Conservation (phyloP, 2,329 filamentous ascomycete genomes). For the Thermoascus crustaceus region DNA sequence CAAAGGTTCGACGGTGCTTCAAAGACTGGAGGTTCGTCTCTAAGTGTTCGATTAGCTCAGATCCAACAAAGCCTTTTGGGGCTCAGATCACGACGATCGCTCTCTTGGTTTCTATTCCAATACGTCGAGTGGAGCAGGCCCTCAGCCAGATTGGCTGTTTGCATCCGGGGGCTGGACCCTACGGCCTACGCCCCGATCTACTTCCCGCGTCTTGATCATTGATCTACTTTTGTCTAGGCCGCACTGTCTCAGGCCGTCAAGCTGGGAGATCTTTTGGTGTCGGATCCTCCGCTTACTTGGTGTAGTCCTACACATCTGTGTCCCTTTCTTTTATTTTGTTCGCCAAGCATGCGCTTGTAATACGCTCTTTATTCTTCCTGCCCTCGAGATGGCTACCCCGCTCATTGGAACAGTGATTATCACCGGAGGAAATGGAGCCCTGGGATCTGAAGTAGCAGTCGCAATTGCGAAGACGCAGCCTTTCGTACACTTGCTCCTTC, state of each 20-base stretch:
- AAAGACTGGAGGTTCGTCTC: no score
- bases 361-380: not conserved
- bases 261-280: no score
- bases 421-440: conserved; percentile 26
- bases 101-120: conserved; percentile 4
- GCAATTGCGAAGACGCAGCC: conserved; percentile 29
- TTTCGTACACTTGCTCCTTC: conserved; percentile 26
- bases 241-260: no score
- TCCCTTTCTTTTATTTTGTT: no score
- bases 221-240: not conserved
- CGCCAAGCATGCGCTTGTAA: no score
- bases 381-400: conserved; percentile 22
- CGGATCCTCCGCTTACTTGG: no score
- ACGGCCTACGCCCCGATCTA: not conserved
- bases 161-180: not conserved
- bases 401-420: conserved; percentile 30
- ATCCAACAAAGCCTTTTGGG: no score
- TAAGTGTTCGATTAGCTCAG: no score
- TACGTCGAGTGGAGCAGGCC: conserved; percentile 9
- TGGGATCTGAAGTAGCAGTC: conserved; percentile 29
- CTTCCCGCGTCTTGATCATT: not conserved
- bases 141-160: conserved; percentile 1
- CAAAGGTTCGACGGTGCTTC: no score
- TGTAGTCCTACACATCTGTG: no score
- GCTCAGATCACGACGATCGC: no score